Evolutionary conservation across 345 rosid species (phyloP).

Genomic region (Brassica juncea): DNA sequence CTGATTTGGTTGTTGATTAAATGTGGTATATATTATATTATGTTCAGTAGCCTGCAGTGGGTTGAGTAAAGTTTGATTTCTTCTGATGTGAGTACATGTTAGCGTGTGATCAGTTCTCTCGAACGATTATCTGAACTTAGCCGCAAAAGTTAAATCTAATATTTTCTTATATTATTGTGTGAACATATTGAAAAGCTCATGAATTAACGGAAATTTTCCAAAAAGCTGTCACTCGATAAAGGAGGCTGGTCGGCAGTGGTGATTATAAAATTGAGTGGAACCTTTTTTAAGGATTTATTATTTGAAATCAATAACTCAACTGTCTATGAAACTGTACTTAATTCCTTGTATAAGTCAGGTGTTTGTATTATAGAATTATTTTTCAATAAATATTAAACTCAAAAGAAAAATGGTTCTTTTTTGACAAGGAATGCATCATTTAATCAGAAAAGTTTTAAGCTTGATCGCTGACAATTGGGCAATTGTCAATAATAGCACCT

Average conservation of each 20-base stretch:
- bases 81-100: neutral
- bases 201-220: constrained; percentile 30
- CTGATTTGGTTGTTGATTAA: neutral
- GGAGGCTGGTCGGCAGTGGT: constrained; percentile 31
- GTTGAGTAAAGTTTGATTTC: neutral
- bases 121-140: constrained; percentile 8
- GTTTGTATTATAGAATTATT: no score
- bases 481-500: no score
- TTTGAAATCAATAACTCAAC: neutral
- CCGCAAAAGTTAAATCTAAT: constrained; percentile 4
- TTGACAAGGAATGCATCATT: no score
- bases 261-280: constrained; percentile 10
- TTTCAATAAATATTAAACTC: no score
- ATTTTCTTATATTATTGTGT: neutral
- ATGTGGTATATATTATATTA: neutral
- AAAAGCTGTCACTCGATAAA: constrained; percentile 31
- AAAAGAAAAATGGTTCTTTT: no score
- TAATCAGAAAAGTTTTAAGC: no score
- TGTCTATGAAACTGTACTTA: neutral
- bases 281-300: neutral
- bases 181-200: constrained; percentile 8
- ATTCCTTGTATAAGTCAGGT: no score
- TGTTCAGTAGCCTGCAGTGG: neutral
- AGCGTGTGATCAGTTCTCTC: constrained; percentile 14
- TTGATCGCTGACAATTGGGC: no score